Conservation (phyloP, 345 rosid species). For the Camelina hispida region DNA sequence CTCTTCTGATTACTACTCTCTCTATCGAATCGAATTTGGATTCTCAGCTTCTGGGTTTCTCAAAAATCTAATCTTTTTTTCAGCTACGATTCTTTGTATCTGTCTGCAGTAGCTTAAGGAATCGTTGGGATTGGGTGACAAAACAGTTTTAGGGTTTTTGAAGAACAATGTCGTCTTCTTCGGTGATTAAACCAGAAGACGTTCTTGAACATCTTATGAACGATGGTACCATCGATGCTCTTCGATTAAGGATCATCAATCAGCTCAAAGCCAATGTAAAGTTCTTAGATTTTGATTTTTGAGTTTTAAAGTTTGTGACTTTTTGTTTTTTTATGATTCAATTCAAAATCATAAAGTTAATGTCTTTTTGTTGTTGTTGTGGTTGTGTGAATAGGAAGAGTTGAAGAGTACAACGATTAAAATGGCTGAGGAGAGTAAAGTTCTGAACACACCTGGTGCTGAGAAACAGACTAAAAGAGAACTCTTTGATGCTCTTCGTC, state of each 20-base stretch:
- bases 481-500: slow-evolving; percentile 84
- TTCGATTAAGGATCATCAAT: slow-evolving; percentile 80
- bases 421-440: slow-evolving; percentile 92
- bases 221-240: slow-evolving; percentile 86
- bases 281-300: background rate
- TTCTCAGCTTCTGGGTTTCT: slow-evolving; percentile 4
- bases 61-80: background rate
- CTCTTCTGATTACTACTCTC: background rate
- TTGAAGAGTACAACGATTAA: slow-evolving; percentile 75
- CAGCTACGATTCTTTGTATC: background rate
- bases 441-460: slow-evolving; percentile 84
- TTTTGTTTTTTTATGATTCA: background rate
- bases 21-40: background rate
- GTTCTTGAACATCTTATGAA: slow-evolving; percentile 85
- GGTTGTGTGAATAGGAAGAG: slow-evolving; percentile 61
- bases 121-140: slow-evolving; percentile 4
- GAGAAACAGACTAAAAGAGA: slow-evolving; percentile 93
- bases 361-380: background rate
- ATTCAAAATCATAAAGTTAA: background rate
- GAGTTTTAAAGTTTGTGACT: background rate
- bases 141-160: slow-evolving; percentile 33
- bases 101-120: background rate
- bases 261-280: slow-evolving; percentile 91
- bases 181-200: slow-evolving; percentile 81
- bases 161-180: slow-evolving; percentile 60